Evolutionary conservation across 2,329 filamentous ascomycete species (phyloP).

Genomic region (Simplicillium sp.): DNA sequence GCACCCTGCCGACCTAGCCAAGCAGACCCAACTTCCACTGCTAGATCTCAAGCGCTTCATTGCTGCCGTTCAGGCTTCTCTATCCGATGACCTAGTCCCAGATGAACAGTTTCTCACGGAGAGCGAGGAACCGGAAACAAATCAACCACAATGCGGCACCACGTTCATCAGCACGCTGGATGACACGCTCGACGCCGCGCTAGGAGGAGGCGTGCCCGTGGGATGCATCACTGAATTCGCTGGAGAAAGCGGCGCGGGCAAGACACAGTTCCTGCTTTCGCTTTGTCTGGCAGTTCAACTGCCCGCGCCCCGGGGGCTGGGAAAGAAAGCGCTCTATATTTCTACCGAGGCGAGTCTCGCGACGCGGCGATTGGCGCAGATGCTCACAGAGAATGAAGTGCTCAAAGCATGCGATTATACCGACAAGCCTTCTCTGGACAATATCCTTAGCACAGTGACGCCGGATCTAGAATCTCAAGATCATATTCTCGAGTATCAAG

Average conservation of each 20-base stretch:
- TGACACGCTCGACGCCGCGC: constrained; percentile 53
- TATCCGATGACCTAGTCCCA: constrained; percentile 51
- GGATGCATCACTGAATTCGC: constrained; percentile 83
- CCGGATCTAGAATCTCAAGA: constrained; percentile 92
- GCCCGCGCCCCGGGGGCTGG: constrained; percentile 59
- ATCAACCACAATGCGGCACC: neutral
- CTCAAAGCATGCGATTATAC: constrained; percentile 30
- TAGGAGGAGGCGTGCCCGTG: constrained; percentile 72
- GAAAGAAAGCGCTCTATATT: constrained; percentile 77
- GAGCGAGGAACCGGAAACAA: neutral
- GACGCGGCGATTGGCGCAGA: constrained; percentile 71
- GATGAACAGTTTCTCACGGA: constrained; percentile 3
- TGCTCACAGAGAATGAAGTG: constrained; percentile 58
- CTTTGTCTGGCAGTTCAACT: constrained; percentile 81
- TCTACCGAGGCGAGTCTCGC: constrained; percentile 84
- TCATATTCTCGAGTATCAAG: constrained; percentile 86
- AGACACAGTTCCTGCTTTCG: constrained; percentile 85
- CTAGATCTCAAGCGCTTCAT: constrained; percentile 70
- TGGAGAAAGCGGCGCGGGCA: constrained; percentile 88
- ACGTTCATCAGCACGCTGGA: constrained; percentile 71
- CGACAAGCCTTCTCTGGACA: constrained; percentile 54
- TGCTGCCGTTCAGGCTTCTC: constrained; percentile 53
- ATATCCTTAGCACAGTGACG: constrained; percentile 71
- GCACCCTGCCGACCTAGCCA: constrained; percentile 73
- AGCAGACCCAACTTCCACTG: constrained; percentile 72